These are phyloP conservation scores for Diaporthe citrichinensis DNA, from an alignment of 2,329 filamentous ascomycete genomes.

Conservation along the genomic window DNA sequence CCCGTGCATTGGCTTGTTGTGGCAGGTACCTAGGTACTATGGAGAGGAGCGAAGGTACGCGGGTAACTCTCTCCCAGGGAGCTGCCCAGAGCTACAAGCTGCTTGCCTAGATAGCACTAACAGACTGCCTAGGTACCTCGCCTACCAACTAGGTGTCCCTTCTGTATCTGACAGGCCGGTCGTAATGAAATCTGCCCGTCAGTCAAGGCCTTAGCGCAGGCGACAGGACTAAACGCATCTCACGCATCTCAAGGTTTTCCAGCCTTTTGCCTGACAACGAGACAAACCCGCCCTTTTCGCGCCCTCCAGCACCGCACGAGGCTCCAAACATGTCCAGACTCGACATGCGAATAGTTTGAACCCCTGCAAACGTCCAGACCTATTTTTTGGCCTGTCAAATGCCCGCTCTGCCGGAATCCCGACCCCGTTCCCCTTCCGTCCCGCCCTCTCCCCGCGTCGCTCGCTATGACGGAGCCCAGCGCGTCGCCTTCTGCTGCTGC, in stretches of 20 bases:
- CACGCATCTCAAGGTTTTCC: constrained; percentile 60
- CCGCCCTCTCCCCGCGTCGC: constrained; percentile 54
- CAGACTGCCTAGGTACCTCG: too few species aligned
- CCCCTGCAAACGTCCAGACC: constrained; percentile 66
- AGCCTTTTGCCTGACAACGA: constrained; percentile 66
- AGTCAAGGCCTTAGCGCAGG: constrained; percentile 44
- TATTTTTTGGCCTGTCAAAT: constrained; percentile 70
- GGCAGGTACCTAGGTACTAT: neutral
- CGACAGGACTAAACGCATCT: constrained; percentile 37
- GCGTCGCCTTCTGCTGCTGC: constrained; percentile 38
- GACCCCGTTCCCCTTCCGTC: constrained; percentile 60
- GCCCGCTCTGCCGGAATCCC: constrained; percentile 69
- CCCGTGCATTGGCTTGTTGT: neutral
- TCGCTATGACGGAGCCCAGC: constrained; percentile 71
- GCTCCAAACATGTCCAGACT: constrained; percentile 70
- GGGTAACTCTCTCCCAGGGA: neutral
- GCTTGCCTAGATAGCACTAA: neutral
- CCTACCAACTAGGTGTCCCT: neutral
- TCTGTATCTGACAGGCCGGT: neutral
- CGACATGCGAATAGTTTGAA: constrained; percentile 61
- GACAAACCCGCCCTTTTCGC: constrained; percentile 59
- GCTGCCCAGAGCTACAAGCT: neutral
- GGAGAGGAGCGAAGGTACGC: neutral
- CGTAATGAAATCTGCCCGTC: constrained; percentile 20
- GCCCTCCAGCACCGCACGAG: constrained; percentile 61